Evolutionary conservation across 768 basidiomycete species (phyloP).

Genomic region (Mycena kentingensis): DNA sequence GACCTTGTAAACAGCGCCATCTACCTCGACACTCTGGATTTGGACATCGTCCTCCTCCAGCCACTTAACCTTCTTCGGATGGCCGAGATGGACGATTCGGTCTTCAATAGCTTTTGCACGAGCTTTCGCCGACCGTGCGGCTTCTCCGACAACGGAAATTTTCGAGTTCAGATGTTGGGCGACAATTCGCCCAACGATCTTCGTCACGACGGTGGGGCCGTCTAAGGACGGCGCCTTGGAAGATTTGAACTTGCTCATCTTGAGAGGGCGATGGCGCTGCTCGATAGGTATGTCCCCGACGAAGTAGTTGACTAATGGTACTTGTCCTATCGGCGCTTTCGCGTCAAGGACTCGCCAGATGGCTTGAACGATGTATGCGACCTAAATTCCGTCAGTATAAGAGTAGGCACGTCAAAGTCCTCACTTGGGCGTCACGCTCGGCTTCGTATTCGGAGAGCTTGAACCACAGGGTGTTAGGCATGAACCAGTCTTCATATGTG

Average conservation of each 20-base stretch:
- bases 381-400: too few species aligned
- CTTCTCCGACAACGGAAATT: constrained; percentile 40
- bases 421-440: constrained; percentile 48
- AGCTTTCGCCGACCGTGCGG: constrained; percentile 33
- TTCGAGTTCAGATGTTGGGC: constrained; percentile 48
- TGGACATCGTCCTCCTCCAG: constrained; percentile 29
- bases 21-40: constrained; percentile 49
- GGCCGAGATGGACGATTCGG: constrained; percentile 31
- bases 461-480: constrained; percentile 29
- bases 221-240: constrained; percentile 20
- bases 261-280: too few species aligned
- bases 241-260: too few species aligned
- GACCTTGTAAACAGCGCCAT: constrained; percentile 60
- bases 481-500: constrained; percentile 38
- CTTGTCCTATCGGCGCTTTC: constrained; percentile 33
- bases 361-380: constrained; percentile 2
- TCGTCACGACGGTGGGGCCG: constrained; percentile 44
- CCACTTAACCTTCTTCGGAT: constrained; percentile 37
- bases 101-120: constrained; percentile 31
- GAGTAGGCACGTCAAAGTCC: too few species aligned
- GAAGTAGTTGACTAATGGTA: constrained; percentile 44
- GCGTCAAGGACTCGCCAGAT: not conserved
- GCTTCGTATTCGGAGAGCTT: constrained; percentile 45
- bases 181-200: constrained; percentile 48
- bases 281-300: not conserved